Evolutionary conservation across 371 early-diverging fungal species (phyloP), one percentile per base, ranked within the genome.

Genomic region (Mortierella sp.): DNA sequence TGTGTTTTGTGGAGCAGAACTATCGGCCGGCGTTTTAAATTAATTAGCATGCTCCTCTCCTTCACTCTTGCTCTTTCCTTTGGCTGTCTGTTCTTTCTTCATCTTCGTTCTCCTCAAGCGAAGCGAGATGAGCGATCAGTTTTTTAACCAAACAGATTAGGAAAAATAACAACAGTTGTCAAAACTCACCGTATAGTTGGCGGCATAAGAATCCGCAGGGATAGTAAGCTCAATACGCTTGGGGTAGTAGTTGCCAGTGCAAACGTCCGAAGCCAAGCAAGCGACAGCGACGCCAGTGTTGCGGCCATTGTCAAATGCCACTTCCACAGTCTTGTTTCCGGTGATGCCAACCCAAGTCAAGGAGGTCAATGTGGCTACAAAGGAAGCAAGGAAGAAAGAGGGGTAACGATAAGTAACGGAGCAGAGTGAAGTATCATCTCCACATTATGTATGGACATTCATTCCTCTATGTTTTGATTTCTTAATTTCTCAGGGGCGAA

Each of bases 161-260:
- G 45, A 70, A 45, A 38, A 16, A 45, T 45, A 14, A 4, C n/a
- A 72, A 38, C 14, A 16, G 8, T 13, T 19, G 16, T 34, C 38
- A 21, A 7, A 52, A 16, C 86, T 80, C 73, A 86, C 86, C 13
- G 76, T 82, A 80, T 86, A 86, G 74, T 80, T 86, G 78, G 76
- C 63, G 5, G 82, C 74, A 28, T 75, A 75, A 1, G 72, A 47
- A 0, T 78, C 76, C 3, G 78, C 54, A 42, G 86, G 86, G 50
- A 86, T 54, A 26, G 75, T 63, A 28, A 86, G 54, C 28, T 86
- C 58, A 60, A 82, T 48, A 68, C 86, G 86, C 76, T 80, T 82
- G 55, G 86, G 86, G 52, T 86, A 78, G 54, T 82, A 82, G 10
- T 47, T 72, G 60, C 82, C 86, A 13, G 42, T 54, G 80, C 86